Evolutionary conservation across 1,139 yeast species (phyloP).

Genomic region (Hansenula lynferdii): DNA sequence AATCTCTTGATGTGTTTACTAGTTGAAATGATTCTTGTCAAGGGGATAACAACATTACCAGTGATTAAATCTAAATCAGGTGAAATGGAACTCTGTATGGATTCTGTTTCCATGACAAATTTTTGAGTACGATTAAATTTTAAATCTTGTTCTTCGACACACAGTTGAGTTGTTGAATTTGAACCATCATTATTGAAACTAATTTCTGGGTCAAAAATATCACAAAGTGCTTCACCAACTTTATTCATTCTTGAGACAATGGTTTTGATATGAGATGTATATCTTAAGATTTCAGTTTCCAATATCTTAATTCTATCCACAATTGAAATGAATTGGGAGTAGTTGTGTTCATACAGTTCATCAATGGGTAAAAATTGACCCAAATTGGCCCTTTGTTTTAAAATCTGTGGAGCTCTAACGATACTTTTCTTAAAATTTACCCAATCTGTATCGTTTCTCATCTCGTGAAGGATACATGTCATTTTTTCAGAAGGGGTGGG

Average conservation of each 20-base stretch:
- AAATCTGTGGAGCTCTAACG: constrained; percentile 30
- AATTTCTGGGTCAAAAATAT: constrained; percentile 20
- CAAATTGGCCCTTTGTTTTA: constrained; percentile 31
- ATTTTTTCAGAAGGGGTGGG: too few species aligned
- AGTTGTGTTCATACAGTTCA: constrained; percentile 33
- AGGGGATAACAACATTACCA: constrained; percentile 19
- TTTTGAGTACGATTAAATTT: constrained; percentile 1
- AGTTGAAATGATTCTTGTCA: too few species aligned
- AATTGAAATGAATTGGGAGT: constrained; percentile 20
- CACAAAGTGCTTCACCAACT: constrained; percentile 21
- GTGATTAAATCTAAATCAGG: constrained; percentile 19
- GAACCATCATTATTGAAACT: constrained; percentile 4
- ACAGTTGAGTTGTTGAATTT: neutral
- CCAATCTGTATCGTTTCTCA: constrained; percentile 21
- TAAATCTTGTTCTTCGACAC: neutral
- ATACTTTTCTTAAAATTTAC: constrained; percentile 18
- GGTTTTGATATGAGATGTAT: constrained; percentile 12
- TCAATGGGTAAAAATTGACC: constrained; percentile 32
- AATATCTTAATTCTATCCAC: constrained; percentile 23
- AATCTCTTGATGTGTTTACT: constrained; percentile 28
- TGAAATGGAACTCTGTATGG: constrained; percentile 15
- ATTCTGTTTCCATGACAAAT: constrained; percentile 3
- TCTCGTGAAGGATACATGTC: constrained; percentile 20
- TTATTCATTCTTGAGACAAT: too few species aligned
- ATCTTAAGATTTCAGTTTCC: constrained; percentile 20